Evolutionary conservation across 768 basidiomycete genomes (phyloP).

Genomic region (Pulveroboletus sp.): DNA sequence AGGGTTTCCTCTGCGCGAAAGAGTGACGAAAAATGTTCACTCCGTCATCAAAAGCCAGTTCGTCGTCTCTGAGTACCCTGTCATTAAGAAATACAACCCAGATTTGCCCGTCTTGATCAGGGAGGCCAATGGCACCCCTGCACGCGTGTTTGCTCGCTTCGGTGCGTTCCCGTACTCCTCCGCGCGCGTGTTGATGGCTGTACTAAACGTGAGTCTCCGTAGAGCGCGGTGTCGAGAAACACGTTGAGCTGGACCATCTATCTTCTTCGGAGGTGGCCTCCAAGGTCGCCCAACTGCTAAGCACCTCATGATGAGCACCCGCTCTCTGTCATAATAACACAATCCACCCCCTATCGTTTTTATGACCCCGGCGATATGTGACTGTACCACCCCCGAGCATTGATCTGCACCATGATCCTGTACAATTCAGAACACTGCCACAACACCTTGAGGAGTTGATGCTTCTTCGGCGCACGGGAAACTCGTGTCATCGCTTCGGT

Average conservation of each 20-base stretch:
- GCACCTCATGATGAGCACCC: constrained; percentile 19
- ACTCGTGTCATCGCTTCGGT: constrained; percentile 16
- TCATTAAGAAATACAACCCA: constrained; percentile 79
- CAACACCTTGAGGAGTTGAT: constrained; percentile 20
- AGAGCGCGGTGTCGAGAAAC: constrained; percentile 81
- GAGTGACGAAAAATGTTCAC: constrained; percentile 1
- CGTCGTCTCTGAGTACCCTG: constrained; percentile 67
- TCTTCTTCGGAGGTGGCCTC: constrained; percentile 67
- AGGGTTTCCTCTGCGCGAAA: neutral
- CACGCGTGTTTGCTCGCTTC: constrained; percentile 80
- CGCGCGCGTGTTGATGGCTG: constrained; percentile 10
- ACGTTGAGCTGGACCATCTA: constrained; percentile 76
- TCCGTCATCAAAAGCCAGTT: constrained; percentile 57
- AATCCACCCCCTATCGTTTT: constrained; percentile 3
- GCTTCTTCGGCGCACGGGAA: constrained; percentile 10
- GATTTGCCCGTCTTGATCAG: constrained; percentile 82
- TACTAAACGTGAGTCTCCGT: constrained; percentile 14
- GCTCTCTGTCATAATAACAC: constrained; percentile 1
- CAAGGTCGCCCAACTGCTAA: constrained; percentile 62
- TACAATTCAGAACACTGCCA: constrained; percentile 11
- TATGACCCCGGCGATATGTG: neutral
- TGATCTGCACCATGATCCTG: neutral
- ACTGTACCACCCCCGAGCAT: neutral
- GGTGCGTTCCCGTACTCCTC: constrained; percentile 48
- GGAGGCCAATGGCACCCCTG: constrained; percentile 75